These are phyloP conservation scores for Polychaeton citri DNA, from an alignment of 2,329 filamentous ascomycete species.

Conservation along the genomic window DNA sequence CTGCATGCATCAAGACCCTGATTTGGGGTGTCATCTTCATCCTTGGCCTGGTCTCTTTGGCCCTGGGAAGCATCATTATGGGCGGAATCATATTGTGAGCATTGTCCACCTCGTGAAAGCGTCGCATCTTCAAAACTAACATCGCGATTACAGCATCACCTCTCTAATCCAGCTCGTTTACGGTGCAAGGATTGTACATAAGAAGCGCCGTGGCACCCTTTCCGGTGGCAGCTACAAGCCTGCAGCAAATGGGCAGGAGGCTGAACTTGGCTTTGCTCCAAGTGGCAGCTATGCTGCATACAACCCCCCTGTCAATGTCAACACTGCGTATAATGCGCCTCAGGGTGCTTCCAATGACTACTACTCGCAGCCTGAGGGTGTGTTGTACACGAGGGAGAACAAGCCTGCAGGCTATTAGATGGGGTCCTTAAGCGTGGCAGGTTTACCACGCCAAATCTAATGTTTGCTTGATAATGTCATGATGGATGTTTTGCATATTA, in stretches of 20 bases:
- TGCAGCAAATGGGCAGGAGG: slow-evolving; percentile 6
- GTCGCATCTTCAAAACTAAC: too few relatives aligned
- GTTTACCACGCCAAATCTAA: too few relatives aligned
- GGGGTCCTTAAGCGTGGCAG: too few relatives aligned
- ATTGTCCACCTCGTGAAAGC: too few relatives aligned
- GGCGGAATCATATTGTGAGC: background rate
- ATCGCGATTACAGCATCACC: slow-evolving; percentile 15
- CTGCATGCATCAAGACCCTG: slow-evolving; percentile 12
- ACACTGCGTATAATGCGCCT: slow-evolving; percentile 6
- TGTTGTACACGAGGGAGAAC: too few relatives aligned
- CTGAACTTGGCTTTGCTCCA: slow-evolving; percentile 4
- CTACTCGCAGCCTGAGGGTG: too few relatives aligned
- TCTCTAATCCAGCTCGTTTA: slow-evolving; percentile 28
- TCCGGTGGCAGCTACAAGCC: slow-evolving; percentile 12
- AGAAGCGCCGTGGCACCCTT: slow-evolving; percentile 22
- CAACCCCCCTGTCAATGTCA: slow-evolving; percentile 11
- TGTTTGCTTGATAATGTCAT: too few relatives aligned
- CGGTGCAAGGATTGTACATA: slow-evolving; percentile 22
- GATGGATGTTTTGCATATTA: too few relatives aligned
- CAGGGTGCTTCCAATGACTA: too few relatives aligned
- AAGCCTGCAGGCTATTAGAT: too few relatives aligned
- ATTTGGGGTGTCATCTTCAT: slow-evolving; percentile 15
- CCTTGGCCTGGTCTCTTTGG: slow-evolving; percentile 1
- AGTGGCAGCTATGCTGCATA: slow-evolving; percentile 2
- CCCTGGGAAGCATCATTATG: background rate